Base-by-base conservation (phyloP, 768 basidiomycete species). In the Termitomyces titanicus region DNA sequence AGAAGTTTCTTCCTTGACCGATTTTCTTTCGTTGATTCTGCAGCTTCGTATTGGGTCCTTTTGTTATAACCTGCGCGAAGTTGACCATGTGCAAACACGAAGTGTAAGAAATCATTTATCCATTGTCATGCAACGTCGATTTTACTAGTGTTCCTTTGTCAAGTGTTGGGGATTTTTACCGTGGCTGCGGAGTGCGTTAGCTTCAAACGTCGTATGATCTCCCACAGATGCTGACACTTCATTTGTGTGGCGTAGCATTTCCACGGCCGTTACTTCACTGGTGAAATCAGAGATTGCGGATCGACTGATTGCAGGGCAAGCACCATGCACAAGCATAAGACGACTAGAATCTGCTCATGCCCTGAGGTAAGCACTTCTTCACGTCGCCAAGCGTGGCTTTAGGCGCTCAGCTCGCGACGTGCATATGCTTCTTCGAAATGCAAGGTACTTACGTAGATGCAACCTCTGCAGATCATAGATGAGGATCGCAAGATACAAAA, bases 131-230 rank as follows among this genome's bases (percentile, higher is more conserved):
- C 46, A 25, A 27, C 31, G 8, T 60, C 11, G 18, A 20, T 42
- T 52, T 39, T 57, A 47, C 24, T 27, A 24, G 20, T n/a, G 40
- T 49, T 39, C 49, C 50, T 57, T 46, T 55, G 25, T 47, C 7
- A 27, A 79, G 78, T 51, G 66, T 79, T 51, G 78, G 78, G 37
- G 78, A 79, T 58, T 78, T 70, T 56, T 78, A 78, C 63, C 74
- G 78, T 66, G 78, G 78, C 33, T 79, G 78, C 54, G 78, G 78
- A 53, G 78, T 78, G 65, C 47, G 76, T 71, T 43, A 20, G 7
- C 45, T 31, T 15, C 44, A 11, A 43, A 22, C 17, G 5, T 40
- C 34, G 17, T 24, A 44, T 22, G 35, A 49, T 49, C 11, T 15
- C 9, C 33, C 50, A 37, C 35, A 8, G 37, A 42, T 31, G 13